These are phyloP conservation scores for Xerocomellus amylosporus DNA, from an alignment of 768 basidiomycete genomes.

Conservation along the genomic window DNA sequence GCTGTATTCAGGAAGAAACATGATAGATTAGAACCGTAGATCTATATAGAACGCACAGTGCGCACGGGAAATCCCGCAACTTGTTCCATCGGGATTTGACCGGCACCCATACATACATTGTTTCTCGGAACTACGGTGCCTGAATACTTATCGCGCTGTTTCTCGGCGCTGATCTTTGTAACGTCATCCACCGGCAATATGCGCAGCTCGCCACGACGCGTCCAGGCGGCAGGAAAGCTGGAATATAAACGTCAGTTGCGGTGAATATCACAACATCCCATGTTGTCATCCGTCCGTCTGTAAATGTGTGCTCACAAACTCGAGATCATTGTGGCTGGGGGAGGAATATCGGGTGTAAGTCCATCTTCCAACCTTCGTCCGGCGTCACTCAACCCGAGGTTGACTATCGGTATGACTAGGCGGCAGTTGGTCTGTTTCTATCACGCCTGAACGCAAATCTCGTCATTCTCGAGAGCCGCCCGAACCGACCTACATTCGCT, in stretches of 20 bases:
- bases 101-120: too few species aligned
- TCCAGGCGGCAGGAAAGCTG: slow-evolving; percentile 11
- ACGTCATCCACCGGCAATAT: slow-evolving; percentile 6
- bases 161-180: not conserved
- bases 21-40: not conserved
- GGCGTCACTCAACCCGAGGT: not conserved
- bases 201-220: slow-evolving; percentile 17
- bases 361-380: not conserved
- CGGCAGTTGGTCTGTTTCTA: slow-evolving; percentile 24
- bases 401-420: slow-evolving; percentile 9
- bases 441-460: slow-evolving; percentile 20
- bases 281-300: not conserved
- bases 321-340: slow-evolving; percentile 29
- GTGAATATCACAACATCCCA: not conserved
- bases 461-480: slow-evolving; percentile 24
- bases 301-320: slow-evolving; percentile 17
- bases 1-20: not conserved
- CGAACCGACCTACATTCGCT: slow-evolving; percentile 11
- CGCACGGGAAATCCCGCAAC: too few species aligned
- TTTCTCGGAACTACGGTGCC: too few species aligned
- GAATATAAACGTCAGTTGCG: slow-evolving; percentile 7
- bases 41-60: too few species aligned
- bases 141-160: too few species aligned
- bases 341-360: slow-evolving; percentile 29
- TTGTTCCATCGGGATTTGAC: too few species aligned